Percentiles rank a stretch among this genome's conserved stretches.
phyloP scores from a whole-genome alignment of 1,284 basidiomycete species.

The Moniliophthora roreri region DNA sequence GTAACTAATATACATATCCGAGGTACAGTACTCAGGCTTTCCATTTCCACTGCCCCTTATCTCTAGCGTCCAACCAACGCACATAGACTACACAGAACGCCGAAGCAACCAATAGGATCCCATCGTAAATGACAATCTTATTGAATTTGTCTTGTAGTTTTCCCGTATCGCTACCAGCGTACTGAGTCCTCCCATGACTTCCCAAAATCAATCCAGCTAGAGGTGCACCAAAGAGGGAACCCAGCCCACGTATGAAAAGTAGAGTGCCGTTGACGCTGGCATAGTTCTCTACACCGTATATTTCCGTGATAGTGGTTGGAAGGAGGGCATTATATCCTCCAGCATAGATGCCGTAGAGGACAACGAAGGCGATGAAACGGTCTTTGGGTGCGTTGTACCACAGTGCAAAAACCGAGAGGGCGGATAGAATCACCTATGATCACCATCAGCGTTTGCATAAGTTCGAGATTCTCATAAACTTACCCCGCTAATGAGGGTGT shows the following conservation, averaged over 20 bases:
- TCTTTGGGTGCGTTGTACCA: slow-evolving; percentile 38
- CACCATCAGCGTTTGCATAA: background rate
- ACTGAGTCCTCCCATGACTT: slow-evolving; percentile 27
- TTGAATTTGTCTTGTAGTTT: slow-evolving; percentile 33
- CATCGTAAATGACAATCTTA: slow-evolving; percentile 39
- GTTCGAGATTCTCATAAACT: slow-evolving; percentile 7
- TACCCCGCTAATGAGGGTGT: slow-evolving; percentile 43
- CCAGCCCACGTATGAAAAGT: slow-evolving; percentile 41
- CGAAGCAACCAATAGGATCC: slow-evolving; percentile 35
- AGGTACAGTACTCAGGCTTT: slow-evolving; percentile 25
- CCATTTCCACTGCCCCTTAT: slow-evolving; percentile 42
- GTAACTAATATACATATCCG: too few species aligned
- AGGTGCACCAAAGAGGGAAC: slow-evolving; percentile 39
- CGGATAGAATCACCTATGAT: slow-evolving; percentile 38
- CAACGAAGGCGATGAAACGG: slow-evolving; percentile 37
- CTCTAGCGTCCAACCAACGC: slow-evolving; percentile 41
- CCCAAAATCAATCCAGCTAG: slow-evolving; percentile 42
- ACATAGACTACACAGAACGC: slow-evolving; percentile 41
- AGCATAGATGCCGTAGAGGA: slow-evolving; percentile 39
- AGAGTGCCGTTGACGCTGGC: slow-evolving; percentile 39
- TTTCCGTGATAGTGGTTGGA: slow-evolving; percentile 41
- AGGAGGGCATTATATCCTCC: slow-evolving; percentile 44
- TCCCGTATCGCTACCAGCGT: background rate
- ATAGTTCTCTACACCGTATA: slow-evolving; percentile 43
- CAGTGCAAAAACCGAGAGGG: slow-evolving; percentile 39